Evolutionary conservation across 495 filamentous ascomycete species (phyloP), one percentile per base, ranked within the genome.

Genomic region (Lentithecium fluviatile): DNA sequence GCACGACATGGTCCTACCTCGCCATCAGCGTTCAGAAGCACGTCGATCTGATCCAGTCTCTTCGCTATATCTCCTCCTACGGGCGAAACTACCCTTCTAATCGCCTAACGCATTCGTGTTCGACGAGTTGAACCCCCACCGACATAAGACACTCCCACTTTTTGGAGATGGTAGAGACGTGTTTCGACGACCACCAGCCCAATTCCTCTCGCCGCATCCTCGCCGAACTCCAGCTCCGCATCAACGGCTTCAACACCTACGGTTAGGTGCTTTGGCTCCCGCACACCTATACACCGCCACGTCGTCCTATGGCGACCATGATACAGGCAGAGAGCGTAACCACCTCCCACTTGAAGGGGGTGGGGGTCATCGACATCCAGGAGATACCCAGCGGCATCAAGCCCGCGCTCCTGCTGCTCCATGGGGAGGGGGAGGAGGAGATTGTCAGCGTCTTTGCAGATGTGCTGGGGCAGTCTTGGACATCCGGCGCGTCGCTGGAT

Each of bases 361-460:
- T 50, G 45, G 66, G 59, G 24, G 59, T 70, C 6, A 59, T 73
- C 52, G 66, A 70, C 19, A 63, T 75, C 45, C 51, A 64, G 36
- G 73, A 72, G 45, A 60, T 73, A 37, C 60, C 68, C 40, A 60
- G 64, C 37, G 29, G 21, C 26, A 56, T 60, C 53, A 65, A 65
- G 52, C 72, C 68, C 12, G 58, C 71, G 24, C 45, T 76, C 60
- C 60, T 74, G n/a, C 45, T 76, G 52, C 37, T 75, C 5, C 70
- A 69, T 46, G 60, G 68, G 13, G 60, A 70, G 26, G 66, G 65
- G 25, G 60, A 74, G 34, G 66, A 73, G 17, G 68, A 68, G 15
- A 72, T 76, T 49, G 68, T 73, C 25, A 46, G 54, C 17, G 37
- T 66, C 29, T 61, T 75, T 15, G 74, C 74, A 5, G 71, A 76